A percentile compares a stretch with the other conserved stretches of the same genome.
Evolutionary conservation across 2,329 filamentous ascomycete genomes (phyloP).

Genomic region (Monilinia aucupariae): DNA sequence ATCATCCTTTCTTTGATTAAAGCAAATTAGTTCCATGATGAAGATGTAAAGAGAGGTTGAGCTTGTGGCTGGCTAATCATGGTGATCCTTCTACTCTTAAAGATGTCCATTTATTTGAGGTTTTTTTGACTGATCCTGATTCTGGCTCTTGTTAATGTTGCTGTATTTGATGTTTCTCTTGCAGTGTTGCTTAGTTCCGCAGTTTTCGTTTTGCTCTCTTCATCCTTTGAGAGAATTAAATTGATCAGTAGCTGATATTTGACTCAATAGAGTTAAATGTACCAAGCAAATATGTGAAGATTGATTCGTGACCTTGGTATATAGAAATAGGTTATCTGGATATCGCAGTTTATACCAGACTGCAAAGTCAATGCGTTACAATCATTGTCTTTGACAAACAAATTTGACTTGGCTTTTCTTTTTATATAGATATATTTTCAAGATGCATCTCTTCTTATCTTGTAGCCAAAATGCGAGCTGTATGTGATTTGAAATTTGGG

Average conservation of each 20-base stretch:
- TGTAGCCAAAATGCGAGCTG: not conserved
- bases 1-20: not conserved
- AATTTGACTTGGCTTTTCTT: not conserved
- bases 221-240: not conserved
- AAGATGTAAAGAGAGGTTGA: accelerated
- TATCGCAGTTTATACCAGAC: not conserved
- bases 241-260: not conserved
- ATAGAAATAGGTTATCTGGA: not conserved
- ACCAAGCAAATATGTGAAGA: not conserved
- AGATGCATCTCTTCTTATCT: not conserved
- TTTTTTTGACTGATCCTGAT: not conserved
- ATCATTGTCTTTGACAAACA: not conserved
- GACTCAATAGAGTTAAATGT: not conserved
- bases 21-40: not conserved
- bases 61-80: not conserved
- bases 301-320: not conserved
- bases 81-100: not conserved
- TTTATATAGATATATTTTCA: not conserved
- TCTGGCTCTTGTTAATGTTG: not conserved
- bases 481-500: not conserved
- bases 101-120: not conserved
- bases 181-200: not conserved
- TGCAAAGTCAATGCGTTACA: not conserved
- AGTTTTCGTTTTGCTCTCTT: not conserved
- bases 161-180: not conserved